Base-by-base conservation (phyloP, 768 basidiomycete genomes). In the Hebeloma cylindrosporum region DNA sequence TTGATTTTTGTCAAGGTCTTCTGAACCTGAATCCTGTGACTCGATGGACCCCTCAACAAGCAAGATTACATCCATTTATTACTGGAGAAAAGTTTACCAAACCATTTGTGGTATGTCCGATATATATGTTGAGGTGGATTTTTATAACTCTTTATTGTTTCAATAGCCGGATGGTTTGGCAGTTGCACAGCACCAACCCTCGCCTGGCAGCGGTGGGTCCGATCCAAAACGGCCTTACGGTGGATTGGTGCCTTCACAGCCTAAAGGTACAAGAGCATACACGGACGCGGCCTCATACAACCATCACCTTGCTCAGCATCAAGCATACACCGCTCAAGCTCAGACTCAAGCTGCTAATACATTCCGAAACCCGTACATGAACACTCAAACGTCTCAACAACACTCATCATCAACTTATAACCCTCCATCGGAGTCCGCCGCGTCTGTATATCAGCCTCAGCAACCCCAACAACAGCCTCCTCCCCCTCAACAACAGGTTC, bases 11-110 rank as follows among this genome's bases (percentile, higher is more conserved):
- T 45, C 84, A 89, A 63, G 96, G 96, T 25, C 74, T 98, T 16
- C 75, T 99, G 49, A 86, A 96, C 62, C 70, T 99, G 69, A 93
- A 98, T 60, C 95, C 96, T 13, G 83, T 95, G 43, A 88, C 91
- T 47, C 79, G 96, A 43, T 99, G 96, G 96, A 86, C 94, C 8
- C 95, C 96, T 18, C 93, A 96, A 60, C 94, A 99, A 66, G 96
- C 96, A 28, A 77, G 87, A 38, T 70, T 88, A 59, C 96, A 99
- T 64, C 96, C 96, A 2, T 99, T 98, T 68, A 96, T 99, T 56
- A 96, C 93, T 4, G 95, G 95, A 40, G 96, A 98, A 67, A 94
- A 93, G 61, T 96, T 86, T 60, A 84, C 82, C 5, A 90, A 88
- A 59, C 85, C 90, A 5, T 93, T 86, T 67, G 77, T 81, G 61